Evolutionary conservation across 768 basidiomycete genomes (phyloP).

Genomic region (Zangia roseola): DNA sequence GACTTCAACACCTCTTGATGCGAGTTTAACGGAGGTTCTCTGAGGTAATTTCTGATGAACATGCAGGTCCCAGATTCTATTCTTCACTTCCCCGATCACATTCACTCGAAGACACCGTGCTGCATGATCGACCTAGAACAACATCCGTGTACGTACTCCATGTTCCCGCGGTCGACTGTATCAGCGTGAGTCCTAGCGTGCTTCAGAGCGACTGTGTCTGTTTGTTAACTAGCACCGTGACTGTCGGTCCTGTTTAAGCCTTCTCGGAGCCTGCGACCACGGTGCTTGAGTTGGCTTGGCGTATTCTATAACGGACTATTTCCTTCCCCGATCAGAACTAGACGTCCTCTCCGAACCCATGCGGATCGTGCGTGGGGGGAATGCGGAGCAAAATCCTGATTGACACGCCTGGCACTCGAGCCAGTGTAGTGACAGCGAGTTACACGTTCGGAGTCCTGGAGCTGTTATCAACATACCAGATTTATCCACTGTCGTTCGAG

Average conservation of each 20-base stretch:
- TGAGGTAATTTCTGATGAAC: slow-evolving; percentile 4
- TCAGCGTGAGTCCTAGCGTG: neutral
- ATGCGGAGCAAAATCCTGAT: neutral
- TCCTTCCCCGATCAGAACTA: too few species aligned
- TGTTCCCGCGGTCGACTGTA: neutral
- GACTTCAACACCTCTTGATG: neutral
- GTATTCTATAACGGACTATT: too few species aligned
- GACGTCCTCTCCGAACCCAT: neutral
- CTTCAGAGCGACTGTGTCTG: neutral
- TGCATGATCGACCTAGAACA: neutral
- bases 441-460: neutral
- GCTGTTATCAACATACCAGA: too few species aligned
- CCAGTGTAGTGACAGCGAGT: neutral
- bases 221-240: neutral
- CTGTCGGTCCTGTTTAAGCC: neutral
- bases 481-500: too few species aligned
- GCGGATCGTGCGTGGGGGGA: neutral
- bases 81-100: slow-evolving; percentile 13
- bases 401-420: neutral
- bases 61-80: slow-evolving; percentile 3
- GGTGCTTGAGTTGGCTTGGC: too few species aligned
- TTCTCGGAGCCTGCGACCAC: neutral
- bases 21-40: slow-evolving; percentile 5
- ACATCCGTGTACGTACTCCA: neutral
- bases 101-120: slow-evolving; percentile 7